Evolutionary conservation across 441 rosid species (phyloP), one percentile per base, ranked within the genome.

Genomic region (Omphalea diandra): DNA sequence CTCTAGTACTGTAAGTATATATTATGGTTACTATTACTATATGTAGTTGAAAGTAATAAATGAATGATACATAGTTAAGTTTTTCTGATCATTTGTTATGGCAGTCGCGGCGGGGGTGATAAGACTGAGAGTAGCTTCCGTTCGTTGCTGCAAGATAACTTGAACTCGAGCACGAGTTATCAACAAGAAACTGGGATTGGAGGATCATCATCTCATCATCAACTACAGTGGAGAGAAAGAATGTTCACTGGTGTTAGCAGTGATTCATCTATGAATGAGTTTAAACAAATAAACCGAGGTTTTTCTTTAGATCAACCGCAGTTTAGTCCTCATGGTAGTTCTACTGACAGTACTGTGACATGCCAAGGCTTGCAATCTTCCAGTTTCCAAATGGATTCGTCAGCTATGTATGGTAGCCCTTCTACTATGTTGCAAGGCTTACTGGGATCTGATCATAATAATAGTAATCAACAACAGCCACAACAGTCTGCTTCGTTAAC

Each of bases 111-210:
- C 2, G 88, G 86, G 7, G 88, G 85, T 3, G 88, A 83, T 65
- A 90, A 93, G 83, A 78, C 84, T 27, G 96, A 88, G 70, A 65
- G 75, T 50, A 76, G 90, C 74, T 90, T 88, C 47, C 88, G 97
- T 2, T 83, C 88, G 71, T 83, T 93, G 90, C 84, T 88, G 54
- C 97, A 89, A 77, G 97, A 89, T 75, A 84, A 80, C 79, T 75
- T 86, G 77, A 84, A 65, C n/a, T n/a, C n/a, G n/a, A n/a, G n/a
- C n/a, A n/a, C n/a, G n/a, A n/a, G n/a, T n/a, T n/a, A n/a, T n/a
- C n/a, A n/a, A n/a, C n/a, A n/a, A n/a, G n/a, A n/a, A n/a, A n/a
- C n/a, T n/a, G n/a, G n/a, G n/a, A n/a, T n/a, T n/a, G n/a, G n/a
- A n/a, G n/a, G n/a, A n/a, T n/a, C n/a, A n/a, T n/a, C n/a, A n/a